Evolutionary conservation across 108 stramenopile species (phyloP).

Genomic region (Conticribra guillardii): DNA sequence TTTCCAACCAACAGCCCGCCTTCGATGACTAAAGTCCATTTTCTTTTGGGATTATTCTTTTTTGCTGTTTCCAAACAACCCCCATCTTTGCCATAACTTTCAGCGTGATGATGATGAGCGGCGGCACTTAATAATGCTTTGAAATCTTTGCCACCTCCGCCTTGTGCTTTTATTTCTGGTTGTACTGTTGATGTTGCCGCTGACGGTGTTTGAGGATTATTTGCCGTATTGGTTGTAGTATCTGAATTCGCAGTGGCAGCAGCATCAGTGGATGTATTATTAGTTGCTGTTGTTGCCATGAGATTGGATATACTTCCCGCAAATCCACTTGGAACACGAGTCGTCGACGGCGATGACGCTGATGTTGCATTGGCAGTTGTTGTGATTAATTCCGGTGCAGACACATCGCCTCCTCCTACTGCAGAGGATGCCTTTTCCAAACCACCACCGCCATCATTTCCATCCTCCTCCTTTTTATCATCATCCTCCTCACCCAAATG

Average conservation of each 20-base stretch:
- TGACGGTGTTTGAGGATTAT: background rate
- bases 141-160: conserved; percentile 44
- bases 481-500: conserved; percentile 10
- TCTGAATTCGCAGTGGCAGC: conserved; percentile 7
- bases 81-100: too few species aligned
- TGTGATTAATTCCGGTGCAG: too few species aligned
- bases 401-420: too few species aligned
- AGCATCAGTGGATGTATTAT: too few species aligned
- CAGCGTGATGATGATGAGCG: conserved; percentile 20
- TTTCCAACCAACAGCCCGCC: conserved; percentile 74
- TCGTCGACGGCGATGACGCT: background rate
- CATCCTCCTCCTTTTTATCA: background rate
- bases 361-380: background rate
- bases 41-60: conserved; percentile 24
- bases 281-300: background rate
- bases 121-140: conserved; percentile 28
- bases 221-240: background rate
- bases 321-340: too few species aligned
- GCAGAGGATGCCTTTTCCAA: too few species aligned
- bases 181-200: background rate
- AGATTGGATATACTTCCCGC: too few species aligned
- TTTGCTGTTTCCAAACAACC: too few species aligned
- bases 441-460: too few species aligned
- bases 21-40: conserved; percentile 72
- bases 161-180: too few species aligned